Evolutionary conservation across 2,329 filamentous ascomycete species (phyloP).

Genomic region (Xylariaceae sp.): DNA sequence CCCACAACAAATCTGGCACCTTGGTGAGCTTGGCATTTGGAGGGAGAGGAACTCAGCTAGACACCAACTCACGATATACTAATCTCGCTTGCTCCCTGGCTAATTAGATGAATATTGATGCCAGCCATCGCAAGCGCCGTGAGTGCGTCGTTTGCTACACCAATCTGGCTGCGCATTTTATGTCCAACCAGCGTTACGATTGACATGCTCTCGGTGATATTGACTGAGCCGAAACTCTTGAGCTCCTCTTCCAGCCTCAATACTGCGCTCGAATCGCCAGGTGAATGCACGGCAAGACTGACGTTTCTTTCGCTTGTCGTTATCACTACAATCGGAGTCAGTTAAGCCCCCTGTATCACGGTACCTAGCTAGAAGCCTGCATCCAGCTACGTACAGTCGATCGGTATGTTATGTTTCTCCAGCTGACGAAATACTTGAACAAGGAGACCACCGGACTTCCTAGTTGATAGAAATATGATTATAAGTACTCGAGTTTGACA

Average conservation of each 20-base stretch:
- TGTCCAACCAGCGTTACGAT: slow-evolving; percentile 32
- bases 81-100: slow-evolving; percentile 31
- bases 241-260: slow-evolving; percentile 27
- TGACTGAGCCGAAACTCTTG: slow-evolving; percentile 27
- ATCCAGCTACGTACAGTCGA: slow-evolving; percentile 14
- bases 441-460: slow-evolving; percentile 29
- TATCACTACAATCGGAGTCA: slow-evolving; percentile 12
- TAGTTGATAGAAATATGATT: no score
- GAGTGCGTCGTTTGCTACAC: slow-evolving; percentile 30
- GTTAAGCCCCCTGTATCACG: no score
- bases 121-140: slow-evolving; percentile 26
- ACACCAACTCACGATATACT: slow-evolving; percentile 26
- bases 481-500: no score
- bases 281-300: slow-evolving; percentile 28
- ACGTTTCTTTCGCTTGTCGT: slow-evolving; percentile 31
- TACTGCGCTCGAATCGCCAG: slow-evolving; percentile 20
- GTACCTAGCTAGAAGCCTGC: no score
- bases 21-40: not conserved
- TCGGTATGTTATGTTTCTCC: slow-evolving; percentile 27
- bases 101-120: slow-evolving; percentile 30
- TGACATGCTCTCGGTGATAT: slow-evolving; percentile 26
- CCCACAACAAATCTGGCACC: slow-evolving; percentile 25
- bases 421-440: slow-evolving; percentile 30
- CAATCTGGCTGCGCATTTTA: slow-evolving; percentile 31
- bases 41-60: no score